phyloP scores from a whole-genome alignment of 2,329 filamentous ascomycete species.

The Aspergillus ruber region DNA sequence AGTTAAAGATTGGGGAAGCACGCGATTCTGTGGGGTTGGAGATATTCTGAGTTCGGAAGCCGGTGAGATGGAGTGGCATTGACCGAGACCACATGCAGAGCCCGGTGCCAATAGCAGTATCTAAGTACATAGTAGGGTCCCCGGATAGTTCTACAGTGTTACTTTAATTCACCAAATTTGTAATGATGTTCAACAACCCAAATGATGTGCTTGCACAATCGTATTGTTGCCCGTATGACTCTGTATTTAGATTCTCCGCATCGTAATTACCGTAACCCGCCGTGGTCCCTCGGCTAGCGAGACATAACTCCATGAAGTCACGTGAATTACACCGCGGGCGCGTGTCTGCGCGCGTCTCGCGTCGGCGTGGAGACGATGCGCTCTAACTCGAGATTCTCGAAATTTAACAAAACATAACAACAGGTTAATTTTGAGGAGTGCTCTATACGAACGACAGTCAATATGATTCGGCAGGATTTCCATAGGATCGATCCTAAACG shows the following conservation, averaged over 20 bases:
- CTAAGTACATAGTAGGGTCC: not conserved
- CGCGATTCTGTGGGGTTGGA: conserved; percentile 22
- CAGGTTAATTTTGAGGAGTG: not conserved
- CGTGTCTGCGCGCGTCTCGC: conserved; percentile 15
- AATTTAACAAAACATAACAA: not conserved
- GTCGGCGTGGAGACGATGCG: conserved; percentile 13
- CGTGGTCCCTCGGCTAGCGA: conserved; percentile 1
- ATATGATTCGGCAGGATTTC: conserved; percentile 41
- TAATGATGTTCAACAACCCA: not conserved
- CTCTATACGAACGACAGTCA: conserved; percentile 4
- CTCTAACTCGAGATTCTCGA: not conserved
- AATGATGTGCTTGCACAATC: not conserved
- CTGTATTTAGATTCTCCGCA: conserved; percentile 5
- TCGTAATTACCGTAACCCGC: not conserved
- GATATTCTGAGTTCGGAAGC: conserved; percentile 24
- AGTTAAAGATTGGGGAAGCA: conserved; percentile 14
- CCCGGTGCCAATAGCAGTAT: not conserved
- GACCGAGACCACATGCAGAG: not conserved
- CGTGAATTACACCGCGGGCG: conserved; percentile 3
- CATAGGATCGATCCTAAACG: conserved; percentile 57
- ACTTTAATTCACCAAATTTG: not conserved
- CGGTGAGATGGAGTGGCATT: conserved; percentile 22
- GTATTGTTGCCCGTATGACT: not conserved
- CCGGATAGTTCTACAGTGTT: not conserved
- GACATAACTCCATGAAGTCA: conserved; percentile 2